phyloP scores from a whole-genome alignment of 495 filamentous ascomycete genomes.

The Aspergillus sclerotioniger region DNA sequence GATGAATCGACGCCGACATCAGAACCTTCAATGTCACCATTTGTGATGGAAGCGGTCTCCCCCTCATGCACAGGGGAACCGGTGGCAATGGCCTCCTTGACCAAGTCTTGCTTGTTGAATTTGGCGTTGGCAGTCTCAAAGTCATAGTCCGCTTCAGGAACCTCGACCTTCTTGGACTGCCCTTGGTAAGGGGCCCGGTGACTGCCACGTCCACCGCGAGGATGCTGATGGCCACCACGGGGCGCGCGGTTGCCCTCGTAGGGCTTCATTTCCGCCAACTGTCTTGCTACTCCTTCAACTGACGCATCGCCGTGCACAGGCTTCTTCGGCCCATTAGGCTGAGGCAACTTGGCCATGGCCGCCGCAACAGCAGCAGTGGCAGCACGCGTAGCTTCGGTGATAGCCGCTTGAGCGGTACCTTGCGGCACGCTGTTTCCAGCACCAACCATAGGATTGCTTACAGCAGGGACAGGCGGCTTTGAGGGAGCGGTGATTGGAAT shows the following conservation, averaged over 20 bases:
- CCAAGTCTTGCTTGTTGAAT: conserved; percentile 95
- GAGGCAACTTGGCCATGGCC: conserved; percentile 79
- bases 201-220: conserved; percentile 55
- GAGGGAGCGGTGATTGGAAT: conserved; percentile 53
- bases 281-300: conserved; percentile 76
- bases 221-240: conserved; percentile 47
- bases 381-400: conserved; percentile 74
- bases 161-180: conserved; percentile 69
- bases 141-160: conserved; percentile 88
- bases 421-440: conserved; percentile 33
- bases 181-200: conserved; percentile 52
- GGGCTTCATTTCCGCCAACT: conserved; percentile 84
- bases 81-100: conserved; percentile 83
- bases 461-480: conserved; percentile 42
- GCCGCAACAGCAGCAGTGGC: conserved; percentile 84
- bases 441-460: conserved; percentile 30
- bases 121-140: conserved; percentile 91
- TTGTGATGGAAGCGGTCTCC: conserved; percentile 27
- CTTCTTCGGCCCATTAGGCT: conserved; percentile 47
- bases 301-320: conserved; percentile 42
- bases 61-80: conserved; percentile 66
- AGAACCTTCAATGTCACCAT: conserved; percentile 35
- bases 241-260: conserved; percentile 52
- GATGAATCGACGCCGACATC: conserved; percentile 33
- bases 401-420: conserved; percentile 34